phyloP scores from a whole-genome alignment of 345 rosid species.

The Microcos paniculata region DNA sequence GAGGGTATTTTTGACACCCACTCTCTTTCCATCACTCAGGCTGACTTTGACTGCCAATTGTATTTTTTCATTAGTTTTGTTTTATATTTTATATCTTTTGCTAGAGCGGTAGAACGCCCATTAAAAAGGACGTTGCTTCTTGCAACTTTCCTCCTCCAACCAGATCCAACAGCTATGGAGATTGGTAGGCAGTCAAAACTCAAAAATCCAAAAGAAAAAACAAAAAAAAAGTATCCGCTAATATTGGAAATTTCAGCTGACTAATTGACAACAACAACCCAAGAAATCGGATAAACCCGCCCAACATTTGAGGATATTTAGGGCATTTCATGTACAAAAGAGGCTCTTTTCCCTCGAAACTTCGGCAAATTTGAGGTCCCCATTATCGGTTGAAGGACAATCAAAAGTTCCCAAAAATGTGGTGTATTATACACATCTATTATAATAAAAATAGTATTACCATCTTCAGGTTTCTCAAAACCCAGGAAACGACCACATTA shows the following conservation, averaged over 20 bases:
- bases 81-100: background rate
- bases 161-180: background rate
- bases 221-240: background rate
- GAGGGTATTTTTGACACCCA: background rate
- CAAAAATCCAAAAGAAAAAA: too few relatives aligned
- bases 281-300: background rate
- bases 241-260: background rate
- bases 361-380: background rate
- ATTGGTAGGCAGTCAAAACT: background rate
- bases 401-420: background rate
- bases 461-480: too few relatives aligned
- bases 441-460: too few relatives aligned
- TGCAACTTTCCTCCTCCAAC: background rate
- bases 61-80: background rate
- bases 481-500: too few relatives aligned
- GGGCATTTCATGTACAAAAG: background rate
- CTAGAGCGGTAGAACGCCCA: background rate
- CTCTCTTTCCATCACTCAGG: too few relatives aligned
- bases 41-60: background rate
- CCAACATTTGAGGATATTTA: background rate
- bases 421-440: too few relatives aligned
- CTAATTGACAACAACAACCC: background rate
- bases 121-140: background rate
- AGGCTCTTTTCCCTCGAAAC: background rate
- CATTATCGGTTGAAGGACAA: background rate